These are phyloP conservation scores for Cucumis cinereus DNA, from an alignment of 306 rosid genomes.

Conservation along the genomic window DNA sequence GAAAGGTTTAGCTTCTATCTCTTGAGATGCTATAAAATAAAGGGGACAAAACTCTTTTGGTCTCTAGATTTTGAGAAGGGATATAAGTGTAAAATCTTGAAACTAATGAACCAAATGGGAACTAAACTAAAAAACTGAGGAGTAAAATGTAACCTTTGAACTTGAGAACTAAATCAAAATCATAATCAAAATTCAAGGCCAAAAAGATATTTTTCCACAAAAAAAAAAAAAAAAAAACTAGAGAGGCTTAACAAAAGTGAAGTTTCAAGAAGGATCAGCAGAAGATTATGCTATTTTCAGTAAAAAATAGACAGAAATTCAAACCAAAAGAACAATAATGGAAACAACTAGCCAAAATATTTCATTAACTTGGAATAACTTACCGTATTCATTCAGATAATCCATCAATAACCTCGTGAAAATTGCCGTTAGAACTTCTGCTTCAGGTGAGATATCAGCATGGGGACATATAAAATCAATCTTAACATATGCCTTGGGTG, in stretches of 20 bases:
- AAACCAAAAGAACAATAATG: background rate
- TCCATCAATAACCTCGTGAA: slow-evolving; percentile 78
- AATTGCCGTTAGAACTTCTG: slow-evolving; percentile 50
- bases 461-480: slow-evolving; percentile 73
- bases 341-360: background rate
- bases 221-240: background rate
- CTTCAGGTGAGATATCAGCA: slow-evolving; percentile 73
- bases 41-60: too few species aligned
- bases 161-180: background rate
- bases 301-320: background rate
- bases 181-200: background rate
- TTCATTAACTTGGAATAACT: background rate
- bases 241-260: background rate
- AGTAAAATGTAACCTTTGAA: background rate
- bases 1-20: background rate
- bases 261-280: background rate
- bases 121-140: background rate
- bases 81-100: background rate
- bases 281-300: background rate
- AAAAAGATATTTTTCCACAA: background rate
- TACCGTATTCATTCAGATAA: slow-evolving; percentile 89
- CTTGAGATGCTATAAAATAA: background rate
- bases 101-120: background rate
- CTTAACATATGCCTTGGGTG: slow-evolving; percentile 77
- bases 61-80: background rate